These are phyloP conservation scores for Pelagomonas calceolata DNA, from an alignment of 108 stramenopile genomes.

Conservation along the genomic window DNA sequence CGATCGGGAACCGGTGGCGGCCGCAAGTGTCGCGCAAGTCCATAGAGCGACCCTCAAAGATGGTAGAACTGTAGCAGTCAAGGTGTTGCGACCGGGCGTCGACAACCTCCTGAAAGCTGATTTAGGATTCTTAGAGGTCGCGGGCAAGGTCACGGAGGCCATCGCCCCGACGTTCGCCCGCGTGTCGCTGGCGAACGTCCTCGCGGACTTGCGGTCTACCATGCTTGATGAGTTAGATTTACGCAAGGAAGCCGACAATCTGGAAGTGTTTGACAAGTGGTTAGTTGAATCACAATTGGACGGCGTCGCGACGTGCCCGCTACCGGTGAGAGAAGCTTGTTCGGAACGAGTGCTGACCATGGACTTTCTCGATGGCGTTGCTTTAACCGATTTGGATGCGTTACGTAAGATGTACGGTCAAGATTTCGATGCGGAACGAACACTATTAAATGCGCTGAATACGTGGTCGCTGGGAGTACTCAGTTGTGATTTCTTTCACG, in stretches of 20 bases:
- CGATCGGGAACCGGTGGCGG: constrained; percentile 67
- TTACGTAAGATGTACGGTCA: constrained; percentile 3
- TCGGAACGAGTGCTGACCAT: constrained; percentile 77
- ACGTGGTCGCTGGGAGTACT: constrained; percentile 80
- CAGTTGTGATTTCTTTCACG: constrained; percentile 85
- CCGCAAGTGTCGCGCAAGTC: constrained; percentile 83
- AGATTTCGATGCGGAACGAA: constrained; percentile 53
- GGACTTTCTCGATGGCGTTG: constrained; percentile 73
- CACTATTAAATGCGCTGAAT: constrained; percentile 79
- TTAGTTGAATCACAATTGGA: constrained; percentile 48
- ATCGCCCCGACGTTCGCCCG: constrained; percentile 75
- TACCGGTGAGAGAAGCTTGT: constrained; percentile 18
- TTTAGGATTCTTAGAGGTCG: constrained; percentile 77
- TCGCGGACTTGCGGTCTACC: constrained; percentile 64
- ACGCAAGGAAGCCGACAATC: constrained; percentile 71
- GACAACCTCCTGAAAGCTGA: constrained; percentile 78
- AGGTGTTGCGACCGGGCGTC: constrained; percentile 87
- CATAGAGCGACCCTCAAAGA: constrained; percentile 58
- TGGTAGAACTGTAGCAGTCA: constrained; percentile 76
- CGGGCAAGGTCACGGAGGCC: constrained; percentile 72
- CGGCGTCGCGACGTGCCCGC: constrained; percentile 54
- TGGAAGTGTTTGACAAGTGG: constrained; percentile 74
- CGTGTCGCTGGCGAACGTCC: constrained; percentile 64
- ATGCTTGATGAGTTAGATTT: constrained; percentile 93
- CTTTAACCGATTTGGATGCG: constrained; percentile 72